These are phyloP conservation scores for Eimeria tenella DNA, from an alignment of 169 alveolate genomes.

Conservation along the genomic window DNA sequence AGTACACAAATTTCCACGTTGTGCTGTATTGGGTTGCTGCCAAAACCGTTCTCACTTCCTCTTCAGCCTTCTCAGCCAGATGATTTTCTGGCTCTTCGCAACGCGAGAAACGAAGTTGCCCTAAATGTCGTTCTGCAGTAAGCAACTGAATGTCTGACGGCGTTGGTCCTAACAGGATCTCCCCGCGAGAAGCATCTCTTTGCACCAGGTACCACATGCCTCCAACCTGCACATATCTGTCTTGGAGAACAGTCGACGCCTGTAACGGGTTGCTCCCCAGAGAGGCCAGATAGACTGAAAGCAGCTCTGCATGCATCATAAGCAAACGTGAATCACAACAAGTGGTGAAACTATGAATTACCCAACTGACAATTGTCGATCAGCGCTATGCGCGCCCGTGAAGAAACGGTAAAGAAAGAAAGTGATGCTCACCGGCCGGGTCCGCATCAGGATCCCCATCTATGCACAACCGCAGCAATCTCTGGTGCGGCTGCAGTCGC, in stretches of 20 bases:
- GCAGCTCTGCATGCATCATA: background rate
- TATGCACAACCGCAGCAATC: background rate
- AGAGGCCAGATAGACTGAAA: background rate
- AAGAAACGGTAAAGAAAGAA: no score
- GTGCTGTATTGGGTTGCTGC: background rate
- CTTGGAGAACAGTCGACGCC: background rate
- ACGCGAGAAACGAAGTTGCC: background rate
- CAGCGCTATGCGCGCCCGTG: no score
- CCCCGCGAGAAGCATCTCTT: conserved; percentile 4
- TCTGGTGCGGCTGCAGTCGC: conserved; percentile 12
- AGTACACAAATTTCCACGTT: no score
- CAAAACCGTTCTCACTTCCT: background rate
- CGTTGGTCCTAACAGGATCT: background rate
- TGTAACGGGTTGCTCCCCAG: background rate
- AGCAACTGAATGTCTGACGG: background rate
- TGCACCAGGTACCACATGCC: conserved; percentile 8
- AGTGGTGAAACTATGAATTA: no score
- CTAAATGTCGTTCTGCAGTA: background rate
- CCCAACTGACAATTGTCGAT: no score
- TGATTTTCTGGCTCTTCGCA: background rate
- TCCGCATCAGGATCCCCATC: conserved; percentile 14
- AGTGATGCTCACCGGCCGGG: background rate
- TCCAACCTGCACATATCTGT: background rate
- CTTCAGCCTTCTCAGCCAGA: background rate
- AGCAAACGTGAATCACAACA: no score